Evolutionary conservation across 2,329 filamentous ascomycete genomes (phyloP), one percentile per base, ranked within the genome.

Genomic region (Microsporum canis): DNA sequence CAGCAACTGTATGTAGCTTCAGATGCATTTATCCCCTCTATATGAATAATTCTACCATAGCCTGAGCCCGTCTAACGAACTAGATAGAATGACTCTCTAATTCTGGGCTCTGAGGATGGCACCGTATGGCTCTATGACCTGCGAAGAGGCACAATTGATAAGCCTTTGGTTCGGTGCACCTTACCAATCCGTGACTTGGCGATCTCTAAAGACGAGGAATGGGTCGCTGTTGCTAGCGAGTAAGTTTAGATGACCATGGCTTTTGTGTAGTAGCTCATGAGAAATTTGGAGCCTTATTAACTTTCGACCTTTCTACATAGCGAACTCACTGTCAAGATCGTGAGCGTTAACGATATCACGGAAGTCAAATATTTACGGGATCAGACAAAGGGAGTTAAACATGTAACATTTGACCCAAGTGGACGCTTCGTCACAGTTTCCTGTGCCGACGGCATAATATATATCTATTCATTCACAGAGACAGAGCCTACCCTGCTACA

Each of bases 141-240:
- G 57, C 80, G 83, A 61, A 84, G 83, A 2, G 76, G 76, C 12
- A 69, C 72, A 62, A 89, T 95, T 75, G 89, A 95, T 64, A 86
- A 87, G 63, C 88, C 95, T 66, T 82, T 99, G 58, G 82, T 91
- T 31, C 86, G 94, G 65, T 89, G 87, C 62, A 86, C 90, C n/a
- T 78, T 96, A 2, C 89, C 94, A 0, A 84, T 96, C 36, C 84
- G 94, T 69, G 91, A 96, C 72, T 79, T 99, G 59, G 86, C 89
- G 3, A 78, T 99, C 12, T 91, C 90, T 1, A 82, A 84, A 1
- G 88, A 97, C 71, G 82, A 84, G 0, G 83, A 88, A 68, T 97
- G 91, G 91, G 89, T 87, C 65, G 94, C 94, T 34, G 90, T 97
- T 31, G 91, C 91, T n/a, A 96, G 91, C 79, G 95, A 97, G 83